Conservation (phyloP, 352 stramenopile genomes). For the Globisporangium ultimum region DNA sequence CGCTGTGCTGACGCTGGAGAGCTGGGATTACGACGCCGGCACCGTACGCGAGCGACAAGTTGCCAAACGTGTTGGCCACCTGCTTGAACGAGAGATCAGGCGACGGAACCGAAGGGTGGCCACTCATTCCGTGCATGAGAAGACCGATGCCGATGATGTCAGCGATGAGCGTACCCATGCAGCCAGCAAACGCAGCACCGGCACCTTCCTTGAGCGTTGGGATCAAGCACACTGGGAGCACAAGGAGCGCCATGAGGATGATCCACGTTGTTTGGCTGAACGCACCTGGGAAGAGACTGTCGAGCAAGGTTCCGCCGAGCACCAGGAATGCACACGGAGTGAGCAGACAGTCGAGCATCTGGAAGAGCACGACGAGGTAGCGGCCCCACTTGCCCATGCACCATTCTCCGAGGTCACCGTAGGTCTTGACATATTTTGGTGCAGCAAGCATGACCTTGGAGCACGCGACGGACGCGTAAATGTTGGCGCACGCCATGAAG, state of each 20-base stretch:
- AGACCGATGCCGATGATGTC: conserved; percentile 20
- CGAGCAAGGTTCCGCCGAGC: conserved; percentile 18
- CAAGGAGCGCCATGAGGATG: conserved; percentile 21
- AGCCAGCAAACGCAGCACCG: conserved; percentile 22
- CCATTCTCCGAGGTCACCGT: conserved; percentile 30
- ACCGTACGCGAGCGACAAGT: conserved; percentile 27
- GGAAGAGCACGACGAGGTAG: conserved; percentile 18
- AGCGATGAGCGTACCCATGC: conserved; percentile 24
- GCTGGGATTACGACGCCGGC: too few species aligned
- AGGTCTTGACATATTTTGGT: conserved; percentile 22
- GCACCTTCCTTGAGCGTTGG: conserved; percentile 27
- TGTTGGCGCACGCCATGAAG: conserved; percentile 25
- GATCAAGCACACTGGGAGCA: conserved; percentile 22
- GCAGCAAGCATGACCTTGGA: conserved; percentile 24
- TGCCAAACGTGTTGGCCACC: conserved; percentile 21
- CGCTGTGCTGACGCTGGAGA: too few species aligned
- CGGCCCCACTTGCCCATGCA: conserved; percentile 20
- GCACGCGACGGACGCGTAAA: conserved; percentile 23
- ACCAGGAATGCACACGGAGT: conserved; percentile 20
- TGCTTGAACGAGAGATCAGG: conserved; percentile 22
- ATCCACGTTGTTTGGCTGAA: conserved; percentile 23
- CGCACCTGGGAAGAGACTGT: conserved; percentile 16
- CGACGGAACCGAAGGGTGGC: conserved; percentile 12
- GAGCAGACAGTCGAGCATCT: conserved; percentile 16
- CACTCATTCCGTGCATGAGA: conserved; percentile 20